Conservation (phyloP, 805 yeast genomes). For the Novakomyces olei region DNA sequence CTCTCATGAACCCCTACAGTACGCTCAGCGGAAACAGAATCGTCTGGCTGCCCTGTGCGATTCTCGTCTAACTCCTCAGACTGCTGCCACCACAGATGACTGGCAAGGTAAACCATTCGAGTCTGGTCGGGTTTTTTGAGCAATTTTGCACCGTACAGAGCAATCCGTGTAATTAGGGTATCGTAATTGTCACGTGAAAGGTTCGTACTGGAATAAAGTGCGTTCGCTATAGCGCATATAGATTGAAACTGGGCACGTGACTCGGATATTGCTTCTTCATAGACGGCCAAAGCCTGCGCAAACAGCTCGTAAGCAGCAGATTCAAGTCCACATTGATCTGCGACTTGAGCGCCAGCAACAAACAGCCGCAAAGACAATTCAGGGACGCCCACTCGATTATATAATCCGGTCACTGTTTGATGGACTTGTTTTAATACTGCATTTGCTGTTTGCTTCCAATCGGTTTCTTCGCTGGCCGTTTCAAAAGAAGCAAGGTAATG, state of each 20-base stretch:
- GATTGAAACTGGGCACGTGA: conserved; percentile 33
- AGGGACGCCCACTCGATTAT: conserved; percentile 13
- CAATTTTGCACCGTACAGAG: conserved; percentile 69
- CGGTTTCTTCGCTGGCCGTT: conserved; percentile 10
- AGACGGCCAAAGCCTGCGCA: conserved; percentile 67
- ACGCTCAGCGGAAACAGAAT: background rate
- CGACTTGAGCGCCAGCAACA: conserved; percentile 45
- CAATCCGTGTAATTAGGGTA: conserved; percentile 58
- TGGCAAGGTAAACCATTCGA: conserved; percentile 64
- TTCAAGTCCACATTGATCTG: conserved; percentile 47
- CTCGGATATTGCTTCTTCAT: conserved; percentile 42
- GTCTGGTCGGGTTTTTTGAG: conserved; percentile 89
- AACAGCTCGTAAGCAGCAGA: conserved; percentile 71
- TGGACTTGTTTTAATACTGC: conserved; percentile 55
- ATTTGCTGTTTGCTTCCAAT: conserved; percentile 16
- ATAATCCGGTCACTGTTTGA: conserved; percentile 45
- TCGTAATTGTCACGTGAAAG: conserved; percentile 51
- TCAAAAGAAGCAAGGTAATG: too few relatives aligned
- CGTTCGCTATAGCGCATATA: conserved; percentile 27
- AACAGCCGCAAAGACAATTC: conserved; percentile 24
- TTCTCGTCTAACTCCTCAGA: background rate
- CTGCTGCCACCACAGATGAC: conserved; percentile 82
- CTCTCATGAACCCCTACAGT: conserved; percentile 21
- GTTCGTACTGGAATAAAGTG: conserved; percentile 30
- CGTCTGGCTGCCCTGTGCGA: background rate